A percentile compares a stretch with the other conserved stretches of the same genome.
Conservation (phyloP, 805 yeast species). For the Wickerhamiella nectarea region DNA sequence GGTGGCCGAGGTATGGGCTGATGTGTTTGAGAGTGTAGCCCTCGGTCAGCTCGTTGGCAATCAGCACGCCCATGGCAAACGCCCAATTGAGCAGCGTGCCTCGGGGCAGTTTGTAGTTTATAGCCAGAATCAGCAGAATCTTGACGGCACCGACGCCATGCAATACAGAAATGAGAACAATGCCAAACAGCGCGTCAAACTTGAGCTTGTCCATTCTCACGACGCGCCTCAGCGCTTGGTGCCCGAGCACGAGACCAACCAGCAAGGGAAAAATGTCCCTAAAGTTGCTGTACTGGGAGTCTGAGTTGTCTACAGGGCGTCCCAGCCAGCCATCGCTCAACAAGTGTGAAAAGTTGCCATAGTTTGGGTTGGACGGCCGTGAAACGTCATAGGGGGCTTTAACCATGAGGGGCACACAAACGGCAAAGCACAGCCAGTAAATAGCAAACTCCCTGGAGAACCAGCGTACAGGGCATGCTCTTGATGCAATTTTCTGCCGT, state of each 20-base stretch:
- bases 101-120: conserved; percentile 40
- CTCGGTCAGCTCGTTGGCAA: conserved; percentile 59
- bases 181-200: conserved; percentile 67
- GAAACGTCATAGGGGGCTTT: conserved; percentile 53
- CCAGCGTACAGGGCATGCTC: conserved; percentile 48
- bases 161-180: conserved; percentile 50
- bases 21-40: conserved; percentile 37
- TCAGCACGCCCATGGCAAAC: conserved; percentile 65
- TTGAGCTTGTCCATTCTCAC: conserved; percentile 27
- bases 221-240: conserved; percentile 36
- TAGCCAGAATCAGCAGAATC: conserved; percentile 42
- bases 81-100: conserved; percentile 36
- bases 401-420: conserved; percentile 73
- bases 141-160: conserved; percentile 69
- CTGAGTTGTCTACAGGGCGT: conserved; percentile 69
- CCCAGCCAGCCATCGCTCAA: conserved; percentile 83
- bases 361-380: conserved; percentile 54
- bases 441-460: conserved; percentile 56
- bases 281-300: conserved; percentile 75
- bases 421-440: conserved; percentile 46
- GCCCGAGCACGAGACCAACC: conserved; percentile 40
- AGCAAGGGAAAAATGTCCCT: conserved; percentile 64
- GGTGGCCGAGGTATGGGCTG: conserved; percentile 30
- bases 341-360: conserved; percentile 43
- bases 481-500: conserved; percentile 17